Evolutionary conservation across 1,284 basidiomycete genomes (phyloP).

Genomic region (Moesziomyces globuligerus): DNA sequence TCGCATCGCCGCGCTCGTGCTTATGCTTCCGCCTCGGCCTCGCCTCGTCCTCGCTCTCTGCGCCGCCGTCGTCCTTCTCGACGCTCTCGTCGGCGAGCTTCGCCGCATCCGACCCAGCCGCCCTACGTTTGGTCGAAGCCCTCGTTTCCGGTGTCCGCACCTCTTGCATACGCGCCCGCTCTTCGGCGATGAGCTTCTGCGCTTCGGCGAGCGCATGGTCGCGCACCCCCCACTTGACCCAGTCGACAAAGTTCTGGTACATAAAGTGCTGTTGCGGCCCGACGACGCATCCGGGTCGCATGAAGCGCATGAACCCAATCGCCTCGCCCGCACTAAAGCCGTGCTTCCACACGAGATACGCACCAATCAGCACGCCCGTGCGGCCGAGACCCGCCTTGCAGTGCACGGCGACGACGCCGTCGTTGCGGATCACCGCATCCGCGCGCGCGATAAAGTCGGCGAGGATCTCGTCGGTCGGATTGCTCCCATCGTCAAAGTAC

Average conservation of each 20-base stretch:
- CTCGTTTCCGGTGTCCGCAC: neutral
- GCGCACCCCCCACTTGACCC: constrained; percentile 62
- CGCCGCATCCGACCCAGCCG: constrained; percentile 17
- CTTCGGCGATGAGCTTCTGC: constrained; percentile 21
- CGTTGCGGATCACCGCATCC: constrained; percentile 80
- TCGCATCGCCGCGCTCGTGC: constrained; percentile 7
- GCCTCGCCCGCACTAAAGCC: constrained; percentile 98
- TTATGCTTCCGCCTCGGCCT: constrained; percentile 29
- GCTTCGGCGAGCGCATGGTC: constrained; percentile 43
- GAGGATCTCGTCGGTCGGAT: constrained; percentile 93
- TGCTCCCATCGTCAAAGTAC: constrained; percentile 98
- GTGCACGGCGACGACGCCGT: constrained; percentile 82
- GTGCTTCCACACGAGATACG: constrained; percentile 98
- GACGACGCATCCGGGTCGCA: constrained; percentile 94
- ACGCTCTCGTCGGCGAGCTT: constrained; percentile 17
- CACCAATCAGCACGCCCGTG: constrained; percentile 89
- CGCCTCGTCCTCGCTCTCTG: constrained; percentile 8
- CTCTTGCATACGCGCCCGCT: constrained; percentile 12
- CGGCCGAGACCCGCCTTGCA: constrained; percentile 93
- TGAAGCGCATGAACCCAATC: constrained; percentile 97
- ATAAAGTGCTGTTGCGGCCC: constrained; percentile 87
- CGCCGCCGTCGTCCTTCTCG: constrained; percentile 17
- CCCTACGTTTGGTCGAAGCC: constrained; percentile 18
- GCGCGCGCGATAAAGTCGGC: constrained; percentile 86
- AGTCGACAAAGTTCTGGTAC: constrained; percentile 75